Evolutionary conservation across 73 alveolate genomes (phyloP).

Genomic region (Paramecium primaurelia): DNA sequence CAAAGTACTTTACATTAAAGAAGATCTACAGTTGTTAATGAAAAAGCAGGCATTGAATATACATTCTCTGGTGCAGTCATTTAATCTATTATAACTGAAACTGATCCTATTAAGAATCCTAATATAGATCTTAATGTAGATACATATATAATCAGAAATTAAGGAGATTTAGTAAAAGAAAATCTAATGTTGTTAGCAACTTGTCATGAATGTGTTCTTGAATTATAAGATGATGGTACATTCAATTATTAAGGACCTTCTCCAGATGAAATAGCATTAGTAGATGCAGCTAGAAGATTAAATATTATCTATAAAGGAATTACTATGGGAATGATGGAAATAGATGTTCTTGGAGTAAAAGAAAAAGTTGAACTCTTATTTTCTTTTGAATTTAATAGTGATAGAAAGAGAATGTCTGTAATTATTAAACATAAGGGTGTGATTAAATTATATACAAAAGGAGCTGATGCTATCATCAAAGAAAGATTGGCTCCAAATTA

Average conservation of each 20-base stretch:
- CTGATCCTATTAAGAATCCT: neutral
- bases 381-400: constrained; percentile 87
- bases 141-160: neutral
- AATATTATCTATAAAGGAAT: constrained; percentile 37
- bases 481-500: constrained; percentile 46
- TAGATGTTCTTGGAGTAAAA: constrained; percentile 44
- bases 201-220: constrained; percentile 69
- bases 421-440: constrained; percentile 65
- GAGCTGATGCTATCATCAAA: constrained; percentile 79
- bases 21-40: constrained; percentile 51
- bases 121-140: neutral
- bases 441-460: constrained; percentile 64
- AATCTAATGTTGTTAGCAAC: constrained; percentile 38
- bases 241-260: constrained; percentile 71
- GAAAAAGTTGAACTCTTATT: constrained; percentile 62
- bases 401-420: constrained; percentile 96
- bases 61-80: neutral
- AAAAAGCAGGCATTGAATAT: constrained; percentile 53
- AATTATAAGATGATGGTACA: constrained; percentile 52
- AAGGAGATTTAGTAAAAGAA: constrained; percentile 55
- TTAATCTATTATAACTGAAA: neutral
- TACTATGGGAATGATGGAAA: neutral
- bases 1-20: neutral
- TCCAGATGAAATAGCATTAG: constrained; percentile 68
- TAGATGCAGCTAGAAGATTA: constrained; percentile 63